A percentile compares a stretch with the other conserved stretches of the same genome.
phyloP scores from a whole-genome alignment of 2,329 filamentous ascomycete genomes.

The Neofusicoccum umdonicola region DNA sequence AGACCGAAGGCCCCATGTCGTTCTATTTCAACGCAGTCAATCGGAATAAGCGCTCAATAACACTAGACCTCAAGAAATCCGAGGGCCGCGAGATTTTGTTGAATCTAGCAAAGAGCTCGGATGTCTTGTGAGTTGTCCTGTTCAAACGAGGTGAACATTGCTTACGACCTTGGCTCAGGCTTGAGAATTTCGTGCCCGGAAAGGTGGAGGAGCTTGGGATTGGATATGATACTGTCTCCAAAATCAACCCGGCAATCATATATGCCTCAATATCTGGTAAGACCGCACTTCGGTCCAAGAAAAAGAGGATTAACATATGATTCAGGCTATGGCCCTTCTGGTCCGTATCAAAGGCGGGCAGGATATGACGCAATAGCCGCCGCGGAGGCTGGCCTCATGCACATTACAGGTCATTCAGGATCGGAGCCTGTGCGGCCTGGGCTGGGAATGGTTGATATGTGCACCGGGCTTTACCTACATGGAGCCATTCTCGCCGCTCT shows the following conservation, averaged over 20 bases:
- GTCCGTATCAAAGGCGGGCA: slow-evolving; percentile 43
- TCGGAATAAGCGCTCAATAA: slow-evolving; percentile 45
- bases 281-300: background rate
- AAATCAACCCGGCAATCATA: slow-evolving; percentile 41
- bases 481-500: slow-evolving; percentile 44
- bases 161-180: background rate
- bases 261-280: slow-evolving; percentile 44
- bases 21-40: slow-evolving; percentile 47
- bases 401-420: slow-evolving; percentile 43
- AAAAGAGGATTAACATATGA: slow-evolving; percentile 25
- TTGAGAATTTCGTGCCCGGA: slow-evolving; percentile 47
- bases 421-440: slow-evolving; percentile 43
- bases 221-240: slow-evolving; percentile 38
- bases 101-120: slow-evolving; percentile 26
- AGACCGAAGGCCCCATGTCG: slow-evolving; percentile 34
- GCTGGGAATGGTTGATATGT: slow-evolving; percentile 46
- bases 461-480: slow-evolving; percentile 45
- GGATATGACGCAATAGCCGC: slow-evolving; percentile 49
- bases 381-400: slow-evolving; percentile 44
- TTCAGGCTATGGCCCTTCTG: slow-evolving; percentile 41
- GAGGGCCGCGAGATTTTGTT: slow-evolving; percentile 29
- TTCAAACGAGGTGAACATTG: too few species aligned
- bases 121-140: slow-evolving; percentile 31
- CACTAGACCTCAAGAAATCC: slow-evolving; percentile 40
- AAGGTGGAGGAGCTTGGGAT: slow-evolving; percentile 42